Evolutionary conservation across 805 yeast species (phyloP), one percentile per base, ranked within the genome.

Genomic region (Saccharomycopsis javanensis): DNA sequence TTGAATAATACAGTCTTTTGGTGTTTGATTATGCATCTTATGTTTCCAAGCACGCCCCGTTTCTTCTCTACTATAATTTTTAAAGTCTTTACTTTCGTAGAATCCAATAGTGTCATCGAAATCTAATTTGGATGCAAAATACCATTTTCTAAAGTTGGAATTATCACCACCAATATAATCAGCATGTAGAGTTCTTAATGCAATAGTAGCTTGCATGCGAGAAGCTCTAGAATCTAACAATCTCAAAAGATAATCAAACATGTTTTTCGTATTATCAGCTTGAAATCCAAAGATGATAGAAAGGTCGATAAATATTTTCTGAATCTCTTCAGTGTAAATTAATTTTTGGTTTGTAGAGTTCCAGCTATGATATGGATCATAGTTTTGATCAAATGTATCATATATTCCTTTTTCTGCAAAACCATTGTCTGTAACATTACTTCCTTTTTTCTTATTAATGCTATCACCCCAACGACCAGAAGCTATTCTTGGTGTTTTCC

Each of bases 401-500:
- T 71, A 73, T 25, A 77, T 66, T 1, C 71, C 73, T 28, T 67
- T 66, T 53, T 75, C 79, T 3, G 73, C 72, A 56, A 75, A 67
- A 1, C 71, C 73, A 25, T 67, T 65, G 51, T 75, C 79, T 2
- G 72, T 72, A 57, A 74, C 66, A 1, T 66, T 63, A 28, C 72
- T 75, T 5, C 74, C 75, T 18, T 71, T 69, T 23, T 64, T 63
- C 42, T 64, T 64, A 33, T 66, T 68, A 11, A 70, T 72, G 53
- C 68, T 11, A 65, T 67, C 28, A 64, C 70, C 11, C 78, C 80
- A 75, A 50, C 79, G 88, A 7, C 90, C 91, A 71, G 88, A 88
- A 0, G 96, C 88, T 69, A 88, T 82, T 66, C 89, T 88, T 60
- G 96, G 96, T 66, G 88, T 88, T 72, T 90, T 96, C 96, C 90